Evolutionary conservation across 352 stramenopile species (phyloP).

Genomic region (Phytopythium chamaehyphon): DNA sequence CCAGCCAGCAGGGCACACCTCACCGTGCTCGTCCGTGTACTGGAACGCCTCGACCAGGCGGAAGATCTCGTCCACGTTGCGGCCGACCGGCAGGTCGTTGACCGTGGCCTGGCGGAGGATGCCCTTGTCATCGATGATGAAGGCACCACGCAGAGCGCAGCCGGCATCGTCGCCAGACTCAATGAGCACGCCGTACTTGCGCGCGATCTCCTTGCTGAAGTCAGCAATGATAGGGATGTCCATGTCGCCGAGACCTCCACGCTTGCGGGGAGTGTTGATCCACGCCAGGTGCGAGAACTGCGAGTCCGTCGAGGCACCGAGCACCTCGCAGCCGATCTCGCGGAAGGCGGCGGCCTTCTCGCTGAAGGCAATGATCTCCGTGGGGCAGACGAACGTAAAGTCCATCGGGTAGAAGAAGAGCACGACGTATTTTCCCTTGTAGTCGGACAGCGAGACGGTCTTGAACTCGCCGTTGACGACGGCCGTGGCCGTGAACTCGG

Average conservation of each 20-base stretch:
- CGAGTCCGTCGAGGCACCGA: conserved; percentile 81
- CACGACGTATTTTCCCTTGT: conserved; percentile 88
- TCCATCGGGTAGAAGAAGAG: conserved; percentile 93
- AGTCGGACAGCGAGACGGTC: conserved; percentile 78
- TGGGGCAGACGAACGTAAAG: conserved; percentile 91
- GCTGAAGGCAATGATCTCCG: conserved; percentile 89
- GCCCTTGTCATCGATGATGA: conserved; percentile 89
- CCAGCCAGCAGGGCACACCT: conserved; percentile 90
- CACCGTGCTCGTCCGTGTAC: conserved; percentile 88
- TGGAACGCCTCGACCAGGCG: conserved; percentile 91
- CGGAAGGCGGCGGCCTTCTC: conserved; percentile 81
- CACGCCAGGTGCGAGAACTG: conserved; percentile 88
- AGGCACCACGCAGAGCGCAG: conserved; percentile 83
- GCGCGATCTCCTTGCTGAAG: conserved; percentile 81
- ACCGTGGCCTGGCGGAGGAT: conserved; percentile 82
- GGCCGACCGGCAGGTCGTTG: conserved; percentile 86
- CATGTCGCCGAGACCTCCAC: conserved; percentile 87
- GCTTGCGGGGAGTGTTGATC: conserved; percentile 88
- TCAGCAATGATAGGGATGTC: conserved; percentile 90
- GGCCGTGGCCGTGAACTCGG: conserved; percentile 71
- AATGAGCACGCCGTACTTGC: conserved; percentile 84
- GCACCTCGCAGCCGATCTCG: conserved; percentile 69
- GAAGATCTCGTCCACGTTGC: conserved; percentile 89
- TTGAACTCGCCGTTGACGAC: conserved; percentile 84
- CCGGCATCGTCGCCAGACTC: conserved; percentile 59